Evolutionary conservation across 176 grass and related monocot genomes (phyloP).

Genomic region (Pharus latifolius): DNA sequence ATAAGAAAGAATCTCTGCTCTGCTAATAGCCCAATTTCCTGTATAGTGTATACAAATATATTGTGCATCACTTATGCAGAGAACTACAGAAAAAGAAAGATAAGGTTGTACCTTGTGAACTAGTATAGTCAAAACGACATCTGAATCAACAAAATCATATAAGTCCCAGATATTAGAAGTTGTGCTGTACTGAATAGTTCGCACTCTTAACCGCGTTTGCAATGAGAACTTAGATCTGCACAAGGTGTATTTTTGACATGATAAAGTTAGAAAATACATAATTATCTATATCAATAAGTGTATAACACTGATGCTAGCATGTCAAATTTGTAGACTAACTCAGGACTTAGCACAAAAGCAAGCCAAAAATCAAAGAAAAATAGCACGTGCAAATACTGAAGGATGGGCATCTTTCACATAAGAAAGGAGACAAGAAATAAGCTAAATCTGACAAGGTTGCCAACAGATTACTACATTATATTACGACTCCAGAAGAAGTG

Average conservation of each 20-base stretch:
- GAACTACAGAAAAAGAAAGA: constrained; percentile 14
- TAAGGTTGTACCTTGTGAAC: constrained; percentile 80
- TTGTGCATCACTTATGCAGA: background rate
- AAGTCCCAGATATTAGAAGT: constrained; percentile 84
- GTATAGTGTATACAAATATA: constrained; percentile 5
- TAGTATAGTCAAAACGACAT: constrained; percentile 79
- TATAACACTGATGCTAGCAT: background rate
- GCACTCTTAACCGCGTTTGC: constrained; percentile 77
- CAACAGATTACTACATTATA: background rate
- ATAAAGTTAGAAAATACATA: constrained; percentile 10
- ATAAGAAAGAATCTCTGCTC: background rate
- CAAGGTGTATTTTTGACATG: constrained; percentile 12
- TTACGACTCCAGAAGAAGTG: background rate
- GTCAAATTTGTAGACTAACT: background rate
- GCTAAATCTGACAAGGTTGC: background rate
- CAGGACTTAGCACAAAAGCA: background rate
- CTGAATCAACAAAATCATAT: constrained; percentile 87
- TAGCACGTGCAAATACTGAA: background rate
- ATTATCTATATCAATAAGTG: background rate
- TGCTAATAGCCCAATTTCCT: background rate
- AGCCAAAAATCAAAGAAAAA: background rate
- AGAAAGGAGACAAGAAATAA: background rate
- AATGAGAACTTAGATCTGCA: constrained; percentile 68
- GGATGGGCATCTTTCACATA: background rate
- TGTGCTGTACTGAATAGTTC: constrained; percentile 71